Evolutionary conservation across 306 rosid species (phyloP).

Genomic region (Morella rubra): DNA sequence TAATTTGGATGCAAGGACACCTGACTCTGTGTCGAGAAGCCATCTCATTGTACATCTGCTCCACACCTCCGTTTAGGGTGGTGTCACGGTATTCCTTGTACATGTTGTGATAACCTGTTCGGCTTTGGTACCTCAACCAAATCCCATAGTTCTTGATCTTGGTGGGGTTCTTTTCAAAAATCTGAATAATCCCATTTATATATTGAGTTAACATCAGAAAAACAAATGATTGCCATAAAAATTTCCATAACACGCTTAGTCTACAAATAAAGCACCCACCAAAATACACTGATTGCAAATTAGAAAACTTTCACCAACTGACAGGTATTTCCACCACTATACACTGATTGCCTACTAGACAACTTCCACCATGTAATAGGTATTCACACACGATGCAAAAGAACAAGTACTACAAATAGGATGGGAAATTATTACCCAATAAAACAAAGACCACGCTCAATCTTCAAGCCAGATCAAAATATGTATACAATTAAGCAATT

Average conservation of each 20-base stretch:
- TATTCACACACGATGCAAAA: background rate
- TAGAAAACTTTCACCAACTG: no score
- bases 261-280: background rate
- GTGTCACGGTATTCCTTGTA: conserved; percentile 90
- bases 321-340: no score
- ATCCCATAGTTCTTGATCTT: conserved; percentile 80
- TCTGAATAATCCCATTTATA: conserved; percentile 36
- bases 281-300: background rate
- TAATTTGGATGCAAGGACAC: conserved; percentile 82
- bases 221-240: background rate
- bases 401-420: background rate
- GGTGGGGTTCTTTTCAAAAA: conserved; percentile 88
- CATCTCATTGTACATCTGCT: conserved; percentile 79
- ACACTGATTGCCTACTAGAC: no score
- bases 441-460: background rate
- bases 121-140: conserved; percentile 86
- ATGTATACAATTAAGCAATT: no score
- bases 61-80: conserved; percentile 82
- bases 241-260: background rate
- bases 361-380: no score
- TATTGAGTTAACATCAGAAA: background rate
- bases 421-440: background rate
- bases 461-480: background rate
- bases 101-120: conserved; percentile 95
- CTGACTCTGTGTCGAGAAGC: conserved; percentile 92